These are phyloP conservation scores for Pleurozium schreberi DNA, from an alignment of 225 moss, liverwort and hornwort genomes.

Conservation along the genomic window DNA sequence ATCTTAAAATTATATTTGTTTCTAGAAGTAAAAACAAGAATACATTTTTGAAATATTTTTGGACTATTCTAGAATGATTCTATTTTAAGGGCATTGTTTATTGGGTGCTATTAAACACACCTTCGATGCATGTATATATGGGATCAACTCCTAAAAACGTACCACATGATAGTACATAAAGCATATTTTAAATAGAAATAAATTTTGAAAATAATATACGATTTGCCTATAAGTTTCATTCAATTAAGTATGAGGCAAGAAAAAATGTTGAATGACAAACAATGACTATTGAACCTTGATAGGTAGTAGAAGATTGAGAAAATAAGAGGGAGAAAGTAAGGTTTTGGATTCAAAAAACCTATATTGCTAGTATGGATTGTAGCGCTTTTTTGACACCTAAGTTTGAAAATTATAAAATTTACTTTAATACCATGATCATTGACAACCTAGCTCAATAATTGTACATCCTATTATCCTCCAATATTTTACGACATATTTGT, in stretches of 20 bases:
- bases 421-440: neutral
- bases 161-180: neutral
- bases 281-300: rapidly evolving
- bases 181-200: neutral
- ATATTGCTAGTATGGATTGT: neutral
- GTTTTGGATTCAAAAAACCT: neutral
- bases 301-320: neutral
- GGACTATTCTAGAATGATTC: neutral
- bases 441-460: rapidly evolving
- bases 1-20: too few species aligned
- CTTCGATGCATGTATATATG: neutral
- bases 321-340: neutral
- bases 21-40: too few species aligned
- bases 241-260: rapidly evolving
- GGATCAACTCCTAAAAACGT: neutral
- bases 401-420: neutral
- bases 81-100: neutral
- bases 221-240: neutral
- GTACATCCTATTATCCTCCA: neutral
- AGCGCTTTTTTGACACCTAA: neutral
- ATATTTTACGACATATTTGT: too few species aligned
- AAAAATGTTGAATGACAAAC: neutral
- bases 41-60: too few species aligned
- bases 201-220: neutral
- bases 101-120: too few species aligned